Conservation (phyloP, 1,284 basidiomycete genomes). For the Ceratobasidium sp. region DNA sequence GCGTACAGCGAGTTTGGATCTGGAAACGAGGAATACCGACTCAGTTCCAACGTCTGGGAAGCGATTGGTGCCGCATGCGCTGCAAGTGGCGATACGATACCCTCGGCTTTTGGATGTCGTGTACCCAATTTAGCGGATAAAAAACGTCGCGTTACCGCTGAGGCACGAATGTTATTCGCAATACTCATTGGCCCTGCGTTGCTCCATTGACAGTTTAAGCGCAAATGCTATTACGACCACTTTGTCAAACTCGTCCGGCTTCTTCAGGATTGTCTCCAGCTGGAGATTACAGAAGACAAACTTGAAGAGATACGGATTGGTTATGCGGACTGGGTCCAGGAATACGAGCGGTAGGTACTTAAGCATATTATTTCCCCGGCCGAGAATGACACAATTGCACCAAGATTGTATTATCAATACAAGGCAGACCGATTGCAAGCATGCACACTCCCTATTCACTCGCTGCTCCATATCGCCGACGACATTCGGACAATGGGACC, state of each 20-base stretch:
- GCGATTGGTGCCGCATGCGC: conserved; percentile 52
- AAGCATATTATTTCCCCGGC: not conserved
- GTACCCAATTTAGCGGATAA: conserved; percentile 51
- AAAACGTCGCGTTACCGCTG: conserved; percentile 46
- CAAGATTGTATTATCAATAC: conserved; percentile 10
- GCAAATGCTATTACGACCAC: conserved; percentile 50
- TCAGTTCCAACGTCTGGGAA: conserved; percentile 53
- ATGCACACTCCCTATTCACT: conserved; percentile 31
- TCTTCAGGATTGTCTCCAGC: not conserved
- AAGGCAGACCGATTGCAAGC: not conserved
- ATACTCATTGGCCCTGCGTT: conserved; percentile 53
- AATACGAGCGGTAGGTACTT: conserved; percentile 2
- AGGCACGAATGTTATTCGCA: conserved; percentile 52
- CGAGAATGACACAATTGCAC: not conserved
- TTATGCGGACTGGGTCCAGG: conserved; percentile 16
- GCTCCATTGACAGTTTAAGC: conserved; percentile 48
- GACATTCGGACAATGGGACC: conserved; percentile 27
- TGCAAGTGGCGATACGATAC: conserved; percentile 50
- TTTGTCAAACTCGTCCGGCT: conserved; percentile 1
- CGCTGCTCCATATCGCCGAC: conserved; percentile 35
- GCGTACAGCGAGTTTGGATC: conserved; percentile 26
- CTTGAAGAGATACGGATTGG: not conserved
- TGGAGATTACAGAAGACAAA: not conserved
- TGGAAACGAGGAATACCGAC: conserved; percentile 48
- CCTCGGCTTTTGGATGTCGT: conserved; percentile 52